Evolutionary conservation across 306 rosid species (phyloP).

Genomic region (Vigna unguiculata): DNA sequence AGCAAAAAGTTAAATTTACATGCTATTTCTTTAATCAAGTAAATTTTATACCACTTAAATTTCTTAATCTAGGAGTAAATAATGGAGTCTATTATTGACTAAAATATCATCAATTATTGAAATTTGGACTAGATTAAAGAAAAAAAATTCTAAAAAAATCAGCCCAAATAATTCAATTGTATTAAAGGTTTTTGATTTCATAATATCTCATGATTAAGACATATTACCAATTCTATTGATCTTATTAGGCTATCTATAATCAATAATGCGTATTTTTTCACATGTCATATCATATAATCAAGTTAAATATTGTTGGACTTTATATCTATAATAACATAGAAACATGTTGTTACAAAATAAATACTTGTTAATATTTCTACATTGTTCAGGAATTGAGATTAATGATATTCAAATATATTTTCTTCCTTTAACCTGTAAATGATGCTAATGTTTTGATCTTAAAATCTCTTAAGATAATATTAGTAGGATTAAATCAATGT

Average conservation of each 20-base stretch:
- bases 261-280: conserved; percentile 16
- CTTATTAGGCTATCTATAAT: neutral
- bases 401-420: too few species aligned
- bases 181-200: conserved; percentile 2
- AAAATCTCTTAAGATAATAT: too few species aligned
- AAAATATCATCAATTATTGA: conserved; percentile 21
- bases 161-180: conserved; percentile 30
- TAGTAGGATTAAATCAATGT: too few species aligned
- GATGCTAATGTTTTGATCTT: too few species aligned
- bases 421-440: too few species aligned
- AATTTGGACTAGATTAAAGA: conserved; percentile 10
- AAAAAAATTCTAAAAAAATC: neutral
- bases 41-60: too few species aligned
- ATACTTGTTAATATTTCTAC: too few species aligned
- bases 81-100: conserved; percentile 25
- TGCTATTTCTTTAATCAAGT: too few species aligned
- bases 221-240: conserved; percentile 36
- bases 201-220: conserved; percentile 40
- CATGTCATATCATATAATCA: conserved; percentile 27
- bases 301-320: neutral
- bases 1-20: too few species aligned
- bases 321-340: neutral
- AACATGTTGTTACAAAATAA: neutral
- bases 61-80: neutral
- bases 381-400: too few species aligned